Percentiles rank a stretch among this genome's conserved stretches.
Evolutionary conservation across 306 rosid genomes (phyloP).

Genomic region (Lathyrus oleraceus): DNA sequence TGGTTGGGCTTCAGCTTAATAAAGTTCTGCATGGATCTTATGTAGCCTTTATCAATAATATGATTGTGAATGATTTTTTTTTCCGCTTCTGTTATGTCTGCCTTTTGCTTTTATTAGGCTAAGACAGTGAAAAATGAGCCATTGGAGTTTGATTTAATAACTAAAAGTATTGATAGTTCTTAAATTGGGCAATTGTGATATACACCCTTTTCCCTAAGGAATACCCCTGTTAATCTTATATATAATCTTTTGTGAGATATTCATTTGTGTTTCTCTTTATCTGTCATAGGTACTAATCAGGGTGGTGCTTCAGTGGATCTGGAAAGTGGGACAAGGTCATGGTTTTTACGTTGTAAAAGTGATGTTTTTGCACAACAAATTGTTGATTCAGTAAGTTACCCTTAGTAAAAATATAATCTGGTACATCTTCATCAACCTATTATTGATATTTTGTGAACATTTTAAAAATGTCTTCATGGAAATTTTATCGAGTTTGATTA

Average conservation of each 20-base stretch:
- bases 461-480: conserved; percentile 7
- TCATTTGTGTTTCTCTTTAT: conserved; percentile 29
- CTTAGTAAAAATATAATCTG: not conserved
- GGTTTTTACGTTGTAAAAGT: conserved; percentile 77
- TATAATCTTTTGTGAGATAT: conserved; percentile 16
- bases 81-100: not conserved
- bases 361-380: conserved; percentile 87
- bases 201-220: conserved; percentile 12
- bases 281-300: conserved; percentile 61
- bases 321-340: conserved; percentile 61
- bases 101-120: conserved; percentile 17
- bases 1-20: not conserved
- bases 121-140: conserved; percentile 30
- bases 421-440: not conserved
- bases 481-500: not conserved
- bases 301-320: conserved; percentile 82
- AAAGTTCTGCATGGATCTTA: conserved; percentile 19
- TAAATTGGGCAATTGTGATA: conserved; percentile 27
- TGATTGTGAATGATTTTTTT: conserved; percentile 20
- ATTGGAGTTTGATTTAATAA: conserved; percentile 10
- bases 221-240: conserved; percentile 8
- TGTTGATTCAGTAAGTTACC: conserved; percentile 65
- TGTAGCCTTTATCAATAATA: conserved; percentile 4
- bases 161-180: conserved; percentile 14
- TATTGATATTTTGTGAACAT: not conserved